These are phyloP conservation scores for Umbelopsis sp. DNA, from an alignment of 371 early-diverging fungal genomes.

Conservation along the genomic window DNA sequence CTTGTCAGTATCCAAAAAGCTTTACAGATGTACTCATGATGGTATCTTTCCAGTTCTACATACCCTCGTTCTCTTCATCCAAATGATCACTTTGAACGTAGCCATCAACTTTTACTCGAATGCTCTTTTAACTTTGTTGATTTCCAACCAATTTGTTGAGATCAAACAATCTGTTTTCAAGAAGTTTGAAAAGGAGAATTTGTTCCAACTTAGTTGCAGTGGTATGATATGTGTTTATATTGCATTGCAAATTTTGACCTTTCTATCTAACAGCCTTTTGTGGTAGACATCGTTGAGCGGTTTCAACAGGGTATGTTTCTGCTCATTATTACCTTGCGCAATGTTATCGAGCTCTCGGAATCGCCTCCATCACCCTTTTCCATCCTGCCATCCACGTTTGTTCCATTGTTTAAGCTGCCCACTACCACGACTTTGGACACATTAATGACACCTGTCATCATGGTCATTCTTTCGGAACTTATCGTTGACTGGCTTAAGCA, in stretches of 20 bases:
- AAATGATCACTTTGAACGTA: slow-evolving; percentile 95
- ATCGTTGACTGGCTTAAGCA: slow-evolving; percentile 98
- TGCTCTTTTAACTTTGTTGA: slow-evolving; percentile 86
- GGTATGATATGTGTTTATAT: slow-evolving; percentile 50
- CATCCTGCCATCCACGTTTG: slow-evolving; percentile 65
- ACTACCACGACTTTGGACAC: slow-evolving; percentile 61
- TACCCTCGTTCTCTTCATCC: slow-evolving; percentile 90
- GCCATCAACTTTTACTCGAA: slow-evolving; percentile 95
- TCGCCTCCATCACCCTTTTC: slow-evolving; percentile 61
- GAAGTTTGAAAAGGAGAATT: slow-evolving; percentile 92
- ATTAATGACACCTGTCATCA: slow-evolving; percentile 78
- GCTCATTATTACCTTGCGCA: slow-evolving; percentile 85
- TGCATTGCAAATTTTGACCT: neutral
- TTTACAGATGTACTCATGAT: neutral
- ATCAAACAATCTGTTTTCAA: slow-evolving; percentile 97
- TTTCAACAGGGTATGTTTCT: slow-evolving; percentile 90
- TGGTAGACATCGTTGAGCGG: slow-evolving; percentile 90
- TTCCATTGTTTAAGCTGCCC: slow-evolving; percentile 59
- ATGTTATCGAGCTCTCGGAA: slow-evolving; percentile 87
- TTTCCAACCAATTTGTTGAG: slow-evolving; percentile 98
- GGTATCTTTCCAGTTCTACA: slow-evolving; percentile 64
- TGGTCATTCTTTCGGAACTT: slow-evolving; percentile 88
- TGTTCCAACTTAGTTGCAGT: slow-evolving; percentile 92
- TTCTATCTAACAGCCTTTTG: neutral
- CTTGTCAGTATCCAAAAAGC: neutral